Evolutionary conservation across 2,329 filamentous ascomycete genomes (phyloP).

Genomic region (Colletotrichum echinochloae): DNA sequence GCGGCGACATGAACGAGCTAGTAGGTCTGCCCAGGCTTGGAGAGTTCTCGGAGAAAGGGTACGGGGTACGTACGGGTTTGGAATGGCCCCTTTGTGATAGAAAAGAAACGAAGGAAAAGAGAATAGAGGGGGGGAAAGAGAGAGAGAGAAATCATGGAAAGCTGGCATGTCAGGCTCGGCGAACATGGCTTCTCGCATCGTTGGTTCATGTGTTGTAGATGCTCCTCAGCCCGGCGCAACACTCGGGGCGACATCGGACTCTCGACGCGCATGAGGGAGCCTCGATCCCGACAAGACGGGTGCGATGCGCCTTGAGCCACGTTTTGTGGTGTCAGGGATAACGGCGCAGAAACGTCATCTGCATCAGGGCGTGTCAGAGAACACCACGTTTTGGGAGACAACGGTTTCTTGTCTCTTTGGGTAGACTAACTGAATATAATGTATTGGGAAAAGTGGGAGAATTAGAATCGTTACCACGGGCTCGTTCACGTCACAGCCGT

Average conservation of each 20-base stretch:
- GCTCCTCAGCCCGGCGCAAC: not conserved
- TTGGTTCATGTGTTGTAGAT: not conserved
- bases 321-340: conserved; percentile 24
- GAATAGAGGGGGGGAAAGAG: too few relatives aligned
- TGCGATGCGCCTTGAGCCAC: too few relatives aligned
- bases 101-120: too few relatives aligned
- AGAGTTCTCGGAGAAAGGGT: not conserved
- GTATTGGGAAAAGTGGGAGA: conserved; percentile 15
- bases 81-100: too few relatives aligned
- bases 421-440: too few relatives aligned
- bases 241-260: not conserved
- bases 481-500: conserved; percentile 30
- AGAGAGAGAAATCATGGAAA: not conserved
- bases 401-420: not conserved
- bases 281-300: not conserved
- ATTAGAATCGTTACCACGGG: conserved; percentile 32
- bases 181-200: not conserved
- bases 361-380: too few relatives aligned
- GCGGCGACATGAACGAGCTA: not conserved
- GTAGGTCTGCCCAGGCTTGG: not conserved
- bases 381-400: not conserved
- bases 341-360: conserved; percentile 16
- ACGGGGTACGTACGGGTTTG: too few relatives aligned
- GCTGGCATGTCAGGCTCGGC: conserved; percentile 26
- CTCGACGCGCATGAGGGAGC: conserved; percentile 11